Base-by-base conservation (phyloP, 2,329 filamentous ascomycete species). In the Teratosphaeria zuluensis region DNA sequence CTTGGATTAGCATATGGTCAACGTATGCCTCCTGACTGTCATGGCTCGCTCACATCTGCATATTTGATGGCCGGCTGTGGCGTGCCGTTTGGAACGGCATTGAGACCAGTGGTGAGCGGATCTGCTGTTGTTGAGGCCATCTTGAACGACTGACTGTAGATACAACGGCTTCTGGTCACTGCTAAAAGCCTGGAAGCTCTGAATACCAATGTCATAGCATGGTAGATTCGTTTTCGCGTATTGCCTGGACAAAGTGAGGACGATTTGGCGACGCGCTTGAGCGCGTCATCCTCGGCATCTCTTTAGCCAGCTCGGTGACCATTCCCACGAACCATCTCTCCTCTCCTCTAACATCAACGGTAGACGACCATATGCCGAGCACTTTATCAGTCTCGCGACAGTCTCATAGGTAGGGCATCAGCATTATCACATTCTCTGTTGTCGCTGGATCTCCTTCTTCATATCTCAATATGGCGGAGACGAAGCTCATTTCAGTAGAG, bases 1-100 rank as follows among this genome's bases (percentile, higher is more conserved):
- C 16, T 58, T 59, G 46, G 38, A 48, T 57, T 55, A 64, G 61
- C 24, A 30, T 30, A 30, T 2, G 14, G 16, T 32, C 19, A 14
- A 14, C 9, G 52, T 24, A 21, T n/a, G 16, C 51, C 66, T 63
- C 16, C 9, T 19, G 59, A 7, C 33, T n/a, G 21, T 16, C 9
- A 30, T 28, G 24, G 24, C 24, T 2, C 32, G 75, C 75, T 68
- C 66, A 78, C 75, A 74, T 78, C 76, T 58, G 75, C 71, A 61
- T 76, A 78, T 64, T 68, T 67, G 71, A 76, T 30, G 63, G 65
- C 64, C 11, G 58, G 57, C 32, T 58, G 31, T 14, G 24, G 21
- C 19, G 57, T 55, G 53, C 56, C 59, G 52, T 62, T 58, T 9
- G 62, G 51, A 2, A 63, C 58, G 4, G 65, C 63, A 46, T 58